Evolutionary conservation across 305 asterid genomes (phyloP), one percentile per base, ranked within the genome.

Genomic region (Ajuga reptans): DNA sequence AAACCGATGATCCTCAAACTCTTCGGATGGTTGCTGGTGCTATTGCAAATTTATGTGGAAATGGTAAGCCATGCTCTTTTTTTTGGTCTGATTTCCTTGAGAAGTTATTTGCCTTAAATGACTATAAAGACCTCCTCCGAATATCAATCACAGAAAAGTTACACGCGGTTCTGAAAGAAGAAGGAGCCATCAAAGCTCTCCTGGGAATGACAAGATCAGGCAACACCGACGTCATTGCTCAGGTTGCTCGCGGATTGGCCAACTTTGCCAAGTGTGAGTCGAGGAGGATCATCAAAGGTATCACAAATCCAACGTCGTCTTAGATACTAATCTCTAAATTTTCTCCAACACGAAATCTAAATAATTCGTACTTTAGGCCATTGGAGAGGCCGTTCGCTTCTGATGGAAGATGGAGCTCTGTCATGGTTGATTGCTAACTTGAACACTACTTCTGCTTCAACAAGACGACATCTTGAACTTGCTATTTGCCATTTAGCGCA

Each of bases 11-110:
- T 66, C 85, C 87, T 75, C 98, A 91, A 78, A 87, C 96, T 72
- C 88, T 87, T 59, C 83, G 98, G 33, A 91, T 91, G 98, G 87
- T 87, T 24, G 98, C 96, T 60, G 98, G 98, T 75, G 98, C 98
- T 57, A 91, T 91, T 69, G 93, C 95, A 55, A 91, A 91, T 79
- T 78, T 91, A 72, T 89, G 98, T 36, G 98, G 98, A 79, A 89
- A 91, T 43, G 98, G 98, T 91, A 77, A 78, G 79, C 18, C 50
- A 51, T 65, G 53, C 33, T 29, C 66, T 59, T 39, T 52, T 43
- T 68, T 42, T 45, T 36, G 21, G 34, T 42, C 36, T 5, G 15
- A 46, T 54, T n/a, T 53, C 55, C 50, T 5, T 9, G 15, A 36
- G 34, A 55, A 21, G 54, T 39, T 68, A 10, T 59, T 41, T 41